Evolutionary conservation across 768 basidiomycete species (phyloP).

Genomic region (Cystobasidiopsis lactophilus): DNA sequence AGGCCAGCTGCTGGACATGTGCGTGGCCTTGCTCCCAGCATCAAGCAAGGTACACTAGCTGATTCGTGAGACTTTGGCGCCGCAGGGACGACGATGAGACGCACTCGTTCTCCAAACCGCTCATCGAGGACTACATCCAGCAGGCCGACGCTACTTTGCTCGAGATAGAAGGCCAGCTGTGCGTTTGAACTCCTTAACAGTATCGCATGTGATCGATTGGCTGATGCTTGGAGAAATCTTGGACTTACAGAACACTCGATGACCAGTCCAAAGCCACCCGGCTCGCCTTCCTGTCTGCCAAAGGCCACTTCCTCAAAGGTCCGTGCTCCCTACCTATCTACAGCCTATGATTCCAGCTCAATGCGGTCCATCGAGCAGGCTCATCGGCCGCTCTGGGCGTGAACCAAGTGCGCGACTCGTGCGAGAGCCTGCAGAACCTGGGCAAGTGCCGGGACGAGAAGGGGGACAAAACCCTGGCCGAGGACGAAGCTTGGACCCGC

Average conservation of each 20-base stretch:
- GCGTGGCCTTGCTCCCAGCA: background rate
- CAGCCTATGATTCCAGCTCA: background rate
- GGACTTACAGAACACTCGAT: background rate
- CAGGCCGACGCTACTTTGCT: conserved; percentile 58
- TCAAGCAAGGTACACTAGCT: background rate
- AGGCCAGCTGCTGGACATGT: conserved; percentile 70
- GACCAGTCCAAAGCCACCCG: conserved; percentile 25
- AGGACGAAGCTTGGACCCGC: conserved; percentile 24
- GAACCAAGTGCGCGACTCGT: conserved; percentile 52
- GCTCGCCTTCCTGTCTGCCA: conserved; percentile 41
- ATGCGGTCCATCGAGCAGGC: background rate
- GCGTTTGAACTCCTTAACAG: too few species aligned
- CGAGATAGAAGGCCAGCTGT: conserved; percentile 61
- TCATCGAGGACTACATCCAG: conserved; percentile 56
- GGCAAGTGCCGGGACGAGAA: conserved; percentile 43
- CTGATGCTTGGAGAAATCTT: conserved; percentile 2
- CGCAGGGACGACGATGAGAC: conserved; percentile 38
- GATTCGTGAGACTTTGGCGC: background rate
- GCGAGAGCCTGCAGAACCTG: conserved; percentile 78
- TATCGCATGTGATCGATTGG: too few species aligned
- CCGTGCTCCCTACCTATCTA: background rate
- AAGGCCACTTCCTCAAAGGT: conserved; percentile 92
- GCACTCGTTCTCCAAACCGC: conserved; percentile 50
- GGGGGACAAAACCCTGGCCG: conserved; percentile 18
- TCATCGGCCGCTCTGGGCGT: conserved; percentile 87